phyloP scores from a whole-genome alignment of 257 asterid species.

The Solanum etuberosum region DNA sequence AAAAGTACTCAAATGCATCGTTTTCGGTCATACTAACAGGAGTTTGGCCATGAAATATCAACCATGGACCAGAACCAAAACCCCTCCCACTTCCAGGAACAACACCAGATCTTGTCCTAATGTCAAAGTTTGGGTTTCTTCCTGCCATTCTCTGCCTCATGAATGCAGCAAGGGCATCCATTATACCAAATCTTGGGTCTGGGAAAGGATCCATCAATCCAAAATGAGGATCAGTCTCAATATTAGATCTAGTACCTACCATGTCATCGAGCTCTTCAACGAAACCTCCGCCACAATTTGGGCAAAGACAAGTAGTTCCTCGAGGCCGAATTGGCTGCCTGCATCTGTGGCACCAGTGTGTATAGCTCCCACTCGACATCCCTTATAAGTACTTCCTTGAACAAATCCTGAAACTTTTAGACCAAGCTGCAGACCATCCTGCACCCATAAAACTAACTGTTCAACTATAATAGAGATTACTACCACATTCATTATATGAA shows the following conservation, averaged over 20 bases:
- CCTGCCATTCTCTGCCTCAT: conserved; percentile 79
- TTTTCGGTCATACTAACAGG: conserved; percentile 12
- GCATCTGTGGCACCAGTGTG: conserved; percentile 95
- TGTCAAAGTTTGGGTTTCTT: conserved; percentile 53
- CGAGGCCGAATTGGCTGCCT: conserved; percentile 44
- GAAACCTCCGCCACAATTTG: conserved; percentile 72
- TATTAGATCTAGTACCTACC: conserved; percentile 9
- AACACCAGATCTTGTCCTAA: conserved; percentile 47
- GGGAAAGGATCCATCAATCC: conserved; percentile 21
- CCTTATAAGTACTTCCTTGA: not conserved
- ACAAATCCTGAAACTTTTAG: not conserved
- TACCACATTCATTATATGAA: not conserved
- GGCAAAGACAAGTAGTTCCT: conserved; percentile 35
- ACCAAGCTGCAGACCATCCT: not conserved
- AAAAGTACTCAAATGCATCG: conserved; percentile 21
- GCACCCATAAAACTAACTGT: not conserved
- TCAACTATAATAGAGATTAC: not conserved
- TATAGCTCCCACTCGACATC: conserved; percentile 32
- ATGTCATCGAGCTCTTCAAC: conserved; percentile 68
- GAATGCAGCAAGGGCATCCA: conserved; percentile 66
- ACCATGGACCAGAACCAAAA: conserved; percentile 38
- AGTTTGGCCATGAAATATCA: conserved; percentile 37
- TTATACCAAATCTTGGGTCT: conserved; percentile 33
- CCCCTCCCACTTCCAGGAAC: conserved; percentile 24
- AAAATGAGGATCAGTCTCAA: conserved; percentile 24